phyloP scores from a whole-genome alignment of 371 early-diverging fungal species.

The Rhizopus arrhizus region DNA sequence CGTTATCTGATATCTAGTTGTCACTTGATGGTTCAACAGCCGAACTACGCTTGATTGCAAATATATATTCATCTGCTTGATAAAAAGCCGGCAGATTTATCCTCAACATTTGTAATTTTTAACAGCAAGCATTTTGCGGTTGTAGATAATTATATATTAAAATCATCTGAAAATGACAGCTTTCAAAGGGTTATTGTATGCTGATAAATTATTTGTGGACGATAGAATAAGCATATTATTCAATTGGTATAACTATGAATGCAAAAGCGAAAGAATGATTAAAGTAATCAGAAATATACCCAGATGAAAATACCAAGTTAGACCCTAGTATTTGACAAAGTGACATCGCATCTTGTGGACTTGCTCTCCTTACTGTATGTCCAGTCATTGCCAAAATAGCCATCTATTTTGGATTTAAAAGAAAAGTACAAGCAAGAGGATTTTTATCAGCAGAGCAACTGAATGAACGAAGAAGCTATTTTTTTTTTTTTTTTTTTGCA shows the following conservation, averaged over 20 bases:
- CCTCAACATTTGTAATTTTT: not conserved
- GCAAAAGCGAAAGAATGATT: too few relatives aligned
- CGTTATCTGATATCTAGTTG: too few relatives aligned
- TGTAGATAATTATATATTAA: not conserved
- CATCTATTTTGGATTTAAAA: slow-evolving; percentile 29
- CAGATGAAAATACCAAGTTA: slow-evolving; percentile 38
- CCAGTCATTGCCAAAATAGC: slow-evolving; percentile 48
- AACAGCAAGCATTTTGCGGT: not conserved
- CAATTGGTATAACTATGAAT: not conserved
- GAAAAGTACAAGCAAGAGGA: slow-evolving; percentile 26
- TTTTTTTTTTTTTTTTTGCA: too few relatives aligned
- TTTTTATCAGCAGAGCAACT: slow-evolving; percentile 5
- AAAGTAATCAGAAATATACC: not conserved
- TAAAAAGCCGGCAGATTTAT: too few relatives aligned
- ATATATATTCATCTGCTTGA: too few relatives aligned
- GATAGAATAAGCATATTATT: not conserved
- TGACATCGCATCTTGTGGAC: slow-evolving; percentile 50
- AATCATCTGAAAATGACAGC: not conserved
- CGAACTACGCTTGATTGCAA: too few relatives aligned
- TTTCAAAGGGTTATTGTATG: too few relatives aligned
- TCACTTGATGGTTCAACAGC: too few relatives aligned
- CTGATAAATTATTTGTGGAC: too few relatives aligned
- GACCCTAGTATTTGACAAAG: slow-evolving; percentile 43
- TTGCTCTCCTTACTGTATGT: slow-evolving; percentile 50
- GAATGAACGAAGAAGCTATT: slow-evolving; percentile 34